A percentile compares a stretch with the other conserved stretches of the same genome.
Evolutionary conservation across 2,329 filamentous ascomycete genomes (phyloP).

Genomic region (Daldinia sp.): DNA sequence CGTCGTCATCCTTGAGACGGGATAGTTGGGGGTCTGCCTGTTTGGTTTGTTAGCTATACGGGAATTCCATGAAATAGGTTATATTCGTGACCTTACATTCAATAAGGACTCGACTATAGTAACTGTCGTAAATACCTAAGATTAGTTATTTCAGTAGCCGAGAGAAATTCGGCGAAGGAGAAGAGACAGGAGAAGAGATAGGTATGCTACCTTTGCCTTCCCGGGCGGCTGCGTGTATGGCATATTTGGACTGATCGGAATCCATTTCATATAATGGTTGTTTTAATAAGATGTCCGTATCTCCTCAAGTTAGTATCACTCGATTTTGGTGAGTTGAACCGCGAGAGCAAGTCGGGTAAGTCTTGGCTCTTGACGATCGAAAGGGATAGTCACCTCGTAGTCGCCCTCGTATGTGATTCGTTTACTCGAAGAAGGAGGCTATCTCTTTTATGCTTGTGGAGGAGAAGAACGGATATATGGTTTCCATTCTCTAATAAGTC

Average conservation of each 20-base stretch:
- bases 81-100: constrained; percentile 57
- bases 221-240: constrained; percentile 85
- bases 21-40: constrained; percentile 84
- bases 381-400: too few species aligned
- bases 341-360: too few species aligned
- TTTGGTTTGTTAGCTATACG: constrained; percentile 35
- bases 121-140: constrained; percentile 56
- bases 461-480: neutral
- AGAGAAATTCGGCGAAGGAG: neutral
- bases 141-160: neutral
- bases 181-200: neutral
- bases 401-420: neutral
- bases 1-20: constrained; percentile 78
- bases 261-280: constrained; percentile 44
- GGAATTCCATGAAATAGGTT: neutral
- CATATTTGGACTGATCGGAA: constrained; percentile 68
- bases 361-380: too few species aligned
- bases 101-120: constrained; percentile 77
- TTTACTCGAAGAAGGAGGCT: neutral
- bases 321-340: too few species aligned
- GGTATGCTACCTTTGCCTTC: constrained; percentile 81
- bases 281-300: too few species aligned
- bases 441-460: neutral
- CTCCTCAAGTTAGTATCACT: too few species aligned
- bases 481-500: too few species aligned